These are phyloP conservation scores for Salvia miltiorrhiza DNA, from an alignment of 257 asterid genomes.

Conservation along the genomic window DNA sequence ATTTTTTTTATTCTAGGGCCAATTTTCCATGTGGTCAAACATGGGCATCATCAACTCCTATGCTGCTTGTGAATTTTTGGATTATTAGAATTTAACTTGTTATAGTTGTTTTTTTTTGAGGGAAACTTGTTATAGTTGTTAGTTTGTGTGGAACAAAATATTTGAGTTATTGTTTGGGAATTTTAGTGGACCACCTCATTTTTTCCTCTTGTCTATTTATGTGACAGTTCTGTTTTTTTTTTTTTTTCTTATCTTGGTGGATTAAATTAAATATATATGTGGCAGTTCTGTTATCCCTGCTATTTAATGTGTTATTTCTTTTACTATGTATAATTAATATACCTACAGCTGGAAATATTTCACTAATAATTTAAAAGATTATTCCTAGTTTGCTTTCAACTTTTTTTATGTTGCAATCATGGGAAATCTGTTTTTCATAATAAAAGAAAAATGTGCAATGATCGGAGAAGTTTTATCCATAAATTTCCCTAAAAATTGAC, in stretches of 20 bases:
- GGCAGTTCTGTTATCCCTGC: constrained; percentile 33
- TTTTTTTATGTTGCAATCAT: too few species aligned
- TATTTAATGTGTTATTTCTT: not conserved
- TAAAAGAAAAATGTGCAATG: not conserved
- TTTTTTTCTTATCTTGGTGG: too few species aligned
- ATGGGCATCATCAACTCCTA: constrained; percentile 14
- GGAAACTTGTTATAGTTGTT: constrained; percentile 29
- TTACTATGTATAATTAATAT: constrained; percentile 3
- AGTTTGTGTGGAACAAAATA: constrained; percentile 24
- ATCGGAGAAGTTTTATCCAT: not conserved
- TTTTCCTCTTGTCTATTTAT: constrained; percentile 28
- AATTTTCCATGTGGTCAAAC: not conserved
- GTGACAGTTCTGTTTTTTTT: constrained; percentile 27
- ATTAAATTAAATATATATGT: too few species aligned
- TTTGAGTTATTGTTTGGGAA: constrained; percentile 7
- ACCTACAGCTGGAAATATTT: constrained; percentile 24
- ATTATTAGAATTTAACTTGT: constrained; percentile 15
- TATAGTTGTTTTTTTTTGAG: constrained; percentile 35
- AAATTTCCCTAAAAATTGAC: not conserved
- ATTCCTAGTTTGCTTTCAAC: too few species aligned
- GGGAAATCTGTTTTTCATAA: not conserved
- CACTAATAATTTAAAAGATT: not conserved
- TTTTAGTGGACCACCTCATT: constrained; percentile 37
- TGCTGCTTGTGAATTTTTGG: constrained; percentile 12
- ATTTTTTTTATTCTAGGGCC: constrained; percentile 5